These are phyloP conservation scores for Clitocybe nebularis DNA, from an alignment of 1,284 basidiomycete species.

Conservation along the genomic window DNA sequence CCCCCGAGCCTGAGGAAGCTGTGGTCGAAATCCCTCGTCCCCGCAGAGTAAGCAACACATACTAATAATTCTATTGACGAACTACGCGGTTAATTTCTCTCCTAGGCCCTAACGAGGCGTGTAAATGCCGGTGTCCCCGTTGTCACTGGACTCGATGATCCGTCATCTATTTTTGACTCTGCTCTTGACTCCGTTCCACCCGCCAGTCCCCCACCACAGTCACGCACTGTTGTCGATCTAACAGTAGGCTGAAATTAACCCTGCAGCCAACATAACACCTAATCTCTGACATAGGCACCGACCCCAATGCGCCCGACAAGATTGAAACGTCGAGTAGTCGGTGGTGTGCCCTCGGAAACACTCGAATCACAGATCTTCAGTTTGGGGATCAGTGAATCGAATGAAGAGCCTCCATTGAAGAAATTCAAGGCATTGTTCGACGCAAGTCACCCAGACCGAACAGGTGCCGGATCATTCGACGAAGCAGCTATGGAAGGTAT, in stretches of 20 bases:
- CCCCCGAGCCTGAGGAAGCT: slow-evolving; percentile 13
- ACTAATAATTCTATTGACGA: not conserved
- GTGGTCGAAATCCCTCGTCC: slow-evolving; percentile 16
- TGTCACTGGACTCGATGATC: slow-evolving; percentile 33
- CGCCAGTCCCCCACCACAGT: slow-evolving; percentile 7
- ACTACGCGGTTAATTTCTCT: not conserved
- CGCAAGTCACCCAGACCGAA: slow-evolving; percentile 51
- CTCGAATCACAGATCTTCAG: slow-evolving; percentile 15
- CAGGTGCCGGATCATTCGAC: slow-evolving; percentile 21
- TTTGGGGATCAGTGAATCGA: slow-evolving; percentile 19
- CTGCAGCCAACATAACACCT: too few relatives aligned
- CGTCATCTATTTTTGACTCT: slow-evolving; percentile 23
- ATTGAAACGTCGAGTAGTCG: slow-evolving; percentile 36
- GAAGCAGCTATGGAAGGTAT: slow-evolving; percentile 16
- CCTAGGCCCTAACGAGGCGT: slow-evolving; percentile 30
- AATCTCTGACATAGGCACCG: slow-evolving; percentile 17
- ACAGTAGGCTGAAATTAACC: slow-evolving; percentile 16
- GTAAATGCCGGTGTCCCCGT: slow-evolving; percentile 25
- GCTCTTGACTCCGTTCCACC: slow-evolving; percentile 12
- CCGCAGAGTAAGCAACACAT: slow-evolving; percentile 20
- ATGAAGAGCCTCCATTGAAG: slow-evolving; percentile 54
- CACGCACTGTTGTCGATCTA: slow-evolving; percentile 16
- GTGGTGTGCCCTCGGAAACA: slow-evolving; percentile 8
- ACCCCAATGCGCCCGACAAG: slow-evolving; percentile 25
- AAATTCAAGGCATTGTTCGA: slow-evolving; percentile 72